Evolutionary conservation across 176 grass and related monocot species (phyloP).

Genomic region (Microstegium vimineum): DNA sequence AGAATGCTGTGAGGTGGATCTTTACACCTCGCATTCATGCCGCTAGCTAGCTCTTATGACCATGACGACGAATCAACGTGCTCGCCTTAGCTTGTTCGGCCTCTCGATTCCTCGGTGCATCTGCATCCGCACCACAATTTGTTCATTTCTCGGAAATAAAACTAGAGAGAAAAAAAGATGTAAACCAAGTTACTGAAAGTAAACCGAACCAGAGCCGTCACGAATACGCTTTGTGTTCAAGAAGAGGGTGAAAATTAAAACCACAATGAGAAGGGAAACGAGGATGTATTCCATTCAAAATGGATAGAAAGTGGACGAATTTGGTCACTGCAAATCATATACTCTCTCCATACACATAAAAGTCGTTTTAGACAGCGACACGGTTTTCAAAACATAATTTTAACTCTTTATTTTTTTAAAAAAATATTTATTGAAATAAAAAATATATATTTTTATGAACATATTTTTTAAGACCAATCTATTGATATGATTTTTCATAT

Average conservation of each 20-base stretch:
- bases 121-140: not conserved
- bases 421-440: no score
- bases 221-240: not conserved
- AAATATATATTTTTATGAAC: no score
- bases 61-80: slow-evolving; percentile 3
- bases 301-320: not conserved
- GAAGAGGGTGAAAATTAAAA: not conserved
- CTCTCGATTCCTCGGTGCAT: not conserved
- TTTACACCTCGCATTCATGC: slow-evolving; percentile 40
- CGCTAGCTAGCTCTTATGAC: slow-evolving; percentile 16
- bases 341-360: no score
- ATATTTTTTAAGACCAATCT: no score
- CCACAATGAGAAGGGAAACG: not conserved
- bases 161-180: not conserved
- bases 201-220: no score
- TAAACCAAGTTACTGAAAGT: no score
- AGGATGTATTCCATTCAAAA: not conserved
- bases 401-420: no score
- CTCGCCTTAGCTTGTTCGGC: not conserved
- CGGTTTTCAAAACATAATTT: no score
- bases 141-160: not conserved
- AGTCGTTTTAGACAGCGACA: no score
- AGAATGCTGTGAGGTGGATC: slow-evolving; percentile 81
- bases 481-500: no score
- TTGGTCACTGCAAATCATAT: not conserved